phyloP scores from a whole-genome alignment of 768 basidiomycete genomes.

The Naganishia friedmannii region DNA sequence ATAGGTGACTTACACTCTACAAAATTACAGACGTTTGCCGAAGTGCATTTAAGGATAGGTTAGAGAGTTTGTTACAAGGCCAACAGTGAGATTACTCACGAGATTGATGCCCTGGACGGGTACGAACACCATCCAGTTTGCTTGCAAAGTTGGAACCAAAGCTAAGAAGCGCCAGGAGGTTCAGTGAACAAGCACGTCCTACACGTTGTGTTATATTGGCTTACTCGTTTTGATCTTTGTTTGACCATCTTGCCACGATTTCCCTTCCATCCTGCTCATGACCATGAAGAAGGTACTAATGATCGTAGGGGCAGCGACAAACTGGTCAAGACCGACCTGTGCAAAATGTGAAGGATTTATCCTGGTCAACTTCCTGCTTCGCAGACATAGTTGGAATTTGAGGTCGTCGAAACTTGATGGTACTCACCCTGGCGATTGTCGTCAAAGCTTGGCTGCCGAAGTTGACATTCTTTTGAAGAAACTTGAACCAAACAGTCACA shows the following conservation, averaged over 20 bases:
- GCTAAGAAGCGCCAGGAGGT: slow-evolving; percentile 3
- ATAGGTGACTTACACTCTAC: slow-evolving; percentile 23
- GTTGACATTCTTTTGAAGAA: slow-evolving; percentile 25
- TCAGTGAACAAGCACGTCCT: background rate
- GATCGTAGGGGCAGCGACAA: slow-evolving; percentile 67
- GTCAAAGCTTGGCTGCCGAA: slow-evolving; percentile 21
- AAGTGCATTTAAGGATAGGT: background rate
- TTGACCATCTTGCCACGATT: slow-evolving; percentile 59
- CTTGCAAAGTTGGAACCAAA: slow-evolving; percentile 46
- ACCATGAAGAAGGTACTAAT: slow-evolving; percentile 66
- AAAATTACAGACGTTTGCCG: background rate
- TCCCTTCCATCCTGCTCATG: slow-evolving; percentile 78
- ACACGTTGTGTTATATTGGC: background rate
- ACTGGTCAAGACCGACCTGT: slow-evolving; percentile 73
- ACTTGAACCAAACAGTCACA: slow-evolving; percentile 73
- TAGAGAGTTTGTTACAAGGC: background rate
- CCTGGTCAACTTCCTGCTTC: too few species aligned
- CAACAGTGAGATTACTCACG: slow-evolving; percentile 21
- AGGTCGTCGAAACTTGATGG: background rate
- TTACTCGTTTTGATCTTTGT: slow-evolving; percentile 54
- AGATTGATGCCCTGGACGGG: slow-evolving; percentile 49
- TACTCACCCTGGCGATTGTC: slow-evolving; percentile 25
- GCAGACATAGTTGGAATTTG: too few species aligned
- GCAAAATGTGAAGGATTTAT: too few species aligned
- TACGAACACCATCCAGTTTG: slow-evolving; percentile 45